These are phyloP conservation scores for Eimeria necatrix DNA, from an alignment of 169 alveolate genomes.

Conservation along the genomic window DNA sequence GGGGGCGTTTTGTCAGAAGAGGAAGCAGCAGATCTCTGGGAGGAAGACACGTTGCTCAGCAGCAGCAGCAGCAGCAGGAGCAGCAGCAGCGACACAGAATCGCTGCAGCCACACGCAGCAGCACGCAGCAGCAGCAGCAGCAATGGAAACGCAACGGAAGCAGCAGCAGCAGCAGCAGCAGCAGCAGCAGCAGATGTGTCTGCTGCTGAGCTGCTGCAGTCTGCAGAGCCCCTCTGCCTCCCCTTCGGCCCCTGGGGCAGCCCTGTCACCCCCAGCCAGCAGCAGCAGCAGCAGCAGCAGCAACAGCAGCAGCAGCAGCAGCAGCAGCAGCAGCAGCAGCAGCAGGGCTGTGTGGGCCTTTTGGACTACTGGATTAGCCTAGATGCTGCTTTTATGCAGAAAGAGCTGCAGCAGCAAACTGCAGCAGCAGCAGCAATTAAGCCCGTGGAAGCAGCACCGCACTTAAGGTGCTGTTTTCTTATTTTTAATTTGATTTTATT, in stretches of 20 bases:
- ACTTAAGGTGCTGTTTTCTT: neutral
- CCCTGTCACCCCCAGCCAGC: neutral
- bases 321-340: neutral
- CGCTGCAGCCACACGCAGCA: neutral
- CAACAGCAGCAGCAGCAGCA: neutral
- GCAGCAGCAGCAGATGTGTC: neutral
- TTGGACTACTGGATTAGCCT: neutral
- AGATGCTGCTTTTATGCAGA: neutral
- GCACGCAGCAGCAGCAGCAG: neutral
- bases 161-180: neutral
- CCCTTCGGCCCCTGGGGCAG: neutral
- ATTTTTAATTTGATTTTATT: too few relatives aligned
- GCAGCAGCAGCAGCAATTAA: neutral
- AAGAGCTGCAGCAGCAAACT: neutral
- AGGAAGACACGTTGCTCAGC: neutral
- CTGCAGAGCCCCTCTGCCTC: slow-evolving; percentile 30
- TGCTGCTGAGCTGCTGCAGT: slow-evolving; percentile 9
- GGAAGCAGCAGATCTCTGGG: neutral
- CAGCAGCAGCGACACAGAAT: neutral
- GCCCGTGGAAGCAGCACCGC: neutral
- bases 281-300: neutral
- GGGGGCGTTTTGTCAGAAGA: neutral
- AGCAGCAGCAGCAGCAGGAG: neutral
- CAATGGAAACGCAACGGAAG: neutral
- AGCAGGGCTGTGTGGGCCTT: neutral